Conservation (phyloP, 1,284 basidiomycete species). For the Sphagnurus paluster region DNA sequence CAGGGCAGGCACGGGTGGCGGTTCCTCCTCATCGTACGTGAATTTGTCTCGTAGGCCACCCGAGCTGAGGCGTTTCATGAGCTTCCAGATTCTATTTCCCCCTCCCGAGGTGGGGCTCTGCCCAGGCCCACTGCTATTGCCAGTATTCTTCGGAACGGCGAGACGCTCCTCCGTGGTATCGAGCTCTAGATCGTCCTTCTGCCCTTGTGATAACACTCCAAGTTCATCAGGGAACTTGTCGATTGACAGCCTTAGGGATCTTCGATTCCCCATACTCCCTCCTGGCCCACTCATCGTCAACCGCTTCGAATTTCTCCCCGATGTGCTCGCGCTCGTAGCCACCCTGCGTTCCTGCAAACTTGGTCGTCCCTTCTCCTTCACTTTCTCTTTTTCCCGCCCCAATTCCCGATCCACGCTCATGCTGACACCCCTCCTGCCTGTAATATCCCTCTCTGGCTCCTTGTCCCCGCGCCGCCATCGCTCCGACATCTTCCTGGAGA, state of each 20-base stretch:
- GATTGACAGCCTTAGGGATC: slow-evolving; percentile 32
- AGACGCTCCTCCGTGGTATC: slow-evolving; percentile 7
- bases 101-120: slow-evolving; percentile 11
- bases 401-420: neutral
- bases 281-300: slow-evolving; percentile 9
- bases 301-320: slow-evolving; percentile 13
- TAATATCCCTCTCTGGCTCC: slow-evolving; percentile 1
- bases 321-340: slow-evolving; percentile 5
- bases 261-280: slow-evolving; percentile 22
- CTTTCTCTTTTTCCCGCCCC: slow-evolving; percentile 1
- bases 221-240: slow-evolving; percentile 23
- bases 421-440: neutral
- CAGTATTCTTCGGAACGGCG: slow-evolving; percentile 7
- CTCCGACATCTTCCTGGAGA: slow-evolving; percentile 51
- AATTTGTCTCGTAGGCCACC: slow-evolving; percentile 63
- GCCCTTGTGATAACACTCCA: neutral
- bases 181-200: slow-evolving; percentile 14
- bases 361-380: slow-evolving; percentile 21
- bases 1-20: slow-evolving; percentile 55
- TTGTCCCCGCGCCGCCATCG: slow-evolving; percentile 28
- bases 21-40: slow-evolving; percentile 18
- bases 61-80: slow-evolving; percentile 69
- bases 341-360: slow-evolving; percentile 35
- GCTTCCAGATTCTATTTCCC: slow-evolving; percentile 57
- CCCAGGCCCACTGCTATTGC: slow-evolving; percentile 10